Evolutionary conservation across 768 basidiomycete species (phyloP), one percentile per base, ranked within the genome.

Genomic region (Lactifluus hygrophoroides): DNA sequence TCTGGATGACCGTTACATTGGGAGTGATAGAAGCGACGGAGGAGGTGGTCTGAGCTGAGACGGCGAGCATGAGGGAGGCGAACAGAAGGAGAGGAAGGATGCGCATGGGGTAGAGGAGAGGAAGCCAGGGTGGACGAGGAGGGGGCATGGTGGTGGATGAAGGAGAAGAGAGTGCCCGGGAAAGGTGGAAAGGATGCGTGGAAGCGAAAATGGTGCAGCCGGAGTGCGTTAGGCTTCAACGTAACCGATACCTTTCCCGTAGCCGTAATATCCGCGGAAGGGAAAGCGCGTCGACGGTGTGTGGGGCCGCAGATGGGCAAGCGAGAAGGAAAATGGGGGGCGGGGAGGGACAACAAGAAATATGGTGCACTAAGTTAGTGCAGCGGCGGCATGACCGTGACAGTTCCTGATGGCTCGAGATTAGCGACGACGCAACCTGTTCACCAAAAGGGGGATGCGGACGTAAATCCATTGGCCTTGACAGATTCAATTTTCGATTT

Each of bases 1-100:
- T 74, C 16, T 80, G 82, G 16, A 81, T 82, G 52, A 80, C 63
- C n/a, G 62, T 64, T 53, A 56, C 46, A 73, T 74, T 42, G 71
- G 61, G n/a, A 37, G 69, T 60, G 35, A 60, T 50, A 6, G 52
- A 34, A 16, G n/a, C n/a, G 60, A 46, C 5, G 63, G 28, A 32
- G 59, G 19, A 32, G 43, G 40, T 38, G 34, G 62, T 27, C 51
- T 59, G 50, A 30, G 64, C 59, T 32, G 63, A 34, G 49, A 34
- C 47, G 35, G 54, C 65, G 63, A 66, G 64, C 40, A 57, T 67
- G 64, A 67, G 60, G 61, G 47, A 54, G 66, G 65, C 60, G 54
- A 66, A 50, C 54, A 56, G 62, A 64, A 67, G 57, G 56, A 52
- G 61, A 59, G 58, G 64, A 54, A 52, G 51, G 61, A 54, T 34